A percentile compares a stretch with the other conserved stretches of the same genome.
phyloP scores from a whole-genome alignment of 345 rosid species.

The Heritiera littoralis region DNA sequence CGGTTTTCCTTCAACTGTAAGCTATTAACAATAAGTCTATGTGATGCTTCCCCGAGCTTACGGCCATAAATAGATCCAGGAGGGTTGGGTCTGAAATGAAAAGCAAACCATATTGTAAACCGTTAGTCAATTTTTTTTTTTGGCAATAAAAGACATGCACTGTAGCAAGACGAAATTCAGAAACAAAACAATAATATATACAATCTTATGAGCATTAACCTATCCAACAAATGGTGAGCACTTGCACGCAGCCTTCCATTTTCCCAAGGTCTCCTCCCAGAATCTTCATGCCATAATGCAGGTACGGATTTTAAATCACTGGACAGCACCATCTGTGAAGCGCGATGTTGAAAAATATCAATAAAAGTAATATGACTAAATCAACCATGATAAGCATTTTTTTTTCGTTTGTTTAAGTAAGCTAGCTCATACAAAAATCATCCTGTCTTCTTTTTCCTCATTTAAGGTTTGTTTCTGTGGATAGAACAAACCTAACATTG shows the following conservation, averaged over 20 bases:
- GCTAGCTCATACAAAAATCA: conserved; percentile 2
- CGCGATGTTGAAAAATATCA: conserved; percentile 11
- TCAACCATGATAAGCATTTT: background rate
- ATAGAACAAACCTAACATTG: background rate
- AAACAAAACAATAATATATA: background rate
- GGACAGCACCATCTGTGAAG: conserved; percentile 49
- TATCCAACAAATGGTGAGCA: background rate
- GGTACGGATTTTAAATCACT: conserved; percentile 65
- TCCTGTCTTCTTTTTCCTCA: background rate
- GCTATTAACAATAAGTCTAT: conserved; percentile 64
- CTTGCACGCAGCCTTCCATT: conserved; percentile 34
- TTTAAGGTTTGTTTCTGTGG: background rate
- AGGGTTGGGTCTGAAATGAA: conserved; percentile 63
- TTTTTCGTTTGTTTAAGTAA: background rate
- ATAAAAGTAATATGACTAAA: background rate
- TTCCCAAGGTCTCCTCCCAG: conserved; percentile 55
- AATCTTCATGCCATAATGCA: conserved; percentile 85
- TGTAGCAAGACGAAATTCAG: background rate
- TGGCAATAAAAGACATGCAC: background rate
- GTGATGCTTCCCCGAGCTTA: conserved; percentile 75
- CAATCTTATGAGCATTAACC: background rate
- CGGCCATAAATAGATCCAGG: conserved; percentile 54
- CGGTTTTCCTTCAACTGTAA: conserved; percentile 44
- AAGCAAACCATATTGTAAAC: conserved; percentile 5
- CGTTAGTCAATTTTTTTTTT: background rate